Conservation (phyloP, 2,329 filamentous ascomycete species). For the Tolypocladium ovalisporum region DNA sequence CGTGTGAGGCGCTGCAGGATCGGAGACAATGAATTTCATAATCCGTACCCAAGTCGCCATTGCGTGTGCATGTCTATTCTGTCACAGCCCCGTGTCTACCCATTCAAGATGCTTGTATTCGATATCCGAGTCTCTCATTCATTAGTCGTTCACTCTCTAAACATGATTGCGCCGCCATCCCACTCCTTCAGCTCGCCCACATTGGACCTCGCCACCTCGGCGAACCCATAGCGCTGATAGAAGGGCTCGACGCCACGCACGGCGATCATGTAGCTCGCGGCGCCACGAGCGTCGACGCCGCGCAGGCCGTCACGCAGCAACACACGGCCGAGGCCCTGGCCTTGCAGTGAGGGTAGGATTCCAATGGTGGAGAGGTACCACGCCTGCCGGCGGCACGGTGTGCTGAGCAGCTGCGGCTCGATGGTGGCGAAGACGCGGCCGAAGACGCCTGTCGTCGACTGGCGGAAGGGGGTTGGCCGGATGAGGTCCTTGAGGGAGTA, state of each 20-base stretch:
- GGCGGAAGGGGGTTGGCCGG: constrained; percentile 12
- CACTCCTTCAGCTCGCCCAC: constrained; percentile 22
- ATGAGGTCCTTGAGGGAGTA: constrained; percentile 14
- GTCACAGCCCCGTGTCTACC: background rate
- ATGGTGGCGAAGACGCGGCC: constrained; percentile 13
- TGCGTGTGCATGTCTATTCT: background rate
- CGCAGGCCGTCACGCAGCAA: constrained; percentile 19
- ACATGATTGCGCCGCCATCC: constrained; percentile 26
- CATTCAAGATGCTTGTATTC: no score
- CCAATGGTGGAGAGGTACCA: constrained; percentile 24
- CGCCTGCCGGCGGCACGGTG: constrained; percentile 16
- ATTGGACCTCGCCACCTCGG: constrained; percentile 22
- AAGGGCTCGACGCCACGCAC: constrained; percentile 18
- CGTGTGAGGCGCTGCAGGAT: background rate
- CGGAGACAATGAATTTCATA: background rate
- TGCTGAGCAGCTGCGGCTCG: constrained; percentile 14
- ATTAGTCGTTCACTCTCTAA: constrained; percentile 15
- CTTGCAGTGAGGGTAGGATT: constrained; percentile 19
- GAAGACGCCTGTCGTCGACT: constrained; percentile 11
- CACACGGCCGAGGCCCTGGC: constrained; percentile 18
- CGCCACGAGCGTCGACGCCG: constrained; percentile 15
- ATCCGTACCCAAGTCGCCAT: background rate
- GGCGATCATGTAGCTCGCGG: constrained; percentile 21
- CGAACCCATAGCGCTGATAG: constrained; percentile 22
- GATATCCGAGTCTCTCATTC: background rate